Base-by-base conservation (phyloP, 2,329 filamentous ascomycete genomes). In the Penicillium brasilianum region DNA sequence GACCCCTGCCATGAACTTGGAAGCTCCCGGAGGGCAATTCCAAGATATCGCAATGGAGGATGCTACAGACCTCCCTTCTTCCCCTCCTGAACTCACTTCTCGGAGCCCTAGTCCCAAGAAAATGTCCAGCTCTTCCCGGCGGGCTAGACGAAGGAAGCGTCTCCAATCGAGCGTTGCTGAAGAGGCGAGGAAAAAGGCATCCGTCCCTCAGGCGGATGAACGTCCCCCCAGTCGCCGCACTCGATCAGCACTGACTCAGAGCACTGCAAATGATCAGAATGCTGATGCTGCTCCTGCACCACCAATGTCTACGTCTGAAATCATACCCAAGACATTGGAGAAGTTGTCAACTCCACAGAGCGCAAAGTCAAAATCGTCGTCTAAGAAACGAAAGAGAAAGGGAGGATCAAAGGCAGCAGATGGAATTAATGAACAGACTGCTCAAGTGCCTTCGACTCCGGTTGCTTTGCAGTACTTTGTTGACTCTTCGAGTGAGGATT, bases 401-500 rank as follows among this genome's bases (percentile, higher is more conserved):
- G 22, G 8, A 3, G 22, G 48, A 7, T 20, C 51, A 11, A 63
- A 61, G 32, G 5, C 53, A 39, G 36, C 53, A 3, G 41, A n/a
- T 10, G 41, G 50, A 9, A 20, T 41, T 34, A 50, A 41, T 13
- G 39, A 62, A 34, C 53, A 60, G 48, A 2, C 52, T 32, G 13
- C 39, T 22, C 52, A 49, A 43, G 25, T 16, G 30, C 36, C 36
- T 20, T 39, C 30, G 8, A 61, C 14, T 2, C 58, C 49, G 10
- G 51, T 37, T 36, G 41, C 41, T 22, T 36, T 55, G 6, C 69
- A 73, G 16, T 69, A 68, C 60, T 71, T 70, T 50, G 64, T 69
- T 6, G 73, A 77, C 57, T 74, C 71, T 20, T 77, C 74, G 50
- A 74, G 74, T 41, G 77, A 81, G 59, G 77, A 81, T 32, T 71